These are phyloP conservation scores for Microsporum canis DNA, from an alignment of 2,329 filamentous ascomycete genomes.

Conservation along the genomic window DNA sequence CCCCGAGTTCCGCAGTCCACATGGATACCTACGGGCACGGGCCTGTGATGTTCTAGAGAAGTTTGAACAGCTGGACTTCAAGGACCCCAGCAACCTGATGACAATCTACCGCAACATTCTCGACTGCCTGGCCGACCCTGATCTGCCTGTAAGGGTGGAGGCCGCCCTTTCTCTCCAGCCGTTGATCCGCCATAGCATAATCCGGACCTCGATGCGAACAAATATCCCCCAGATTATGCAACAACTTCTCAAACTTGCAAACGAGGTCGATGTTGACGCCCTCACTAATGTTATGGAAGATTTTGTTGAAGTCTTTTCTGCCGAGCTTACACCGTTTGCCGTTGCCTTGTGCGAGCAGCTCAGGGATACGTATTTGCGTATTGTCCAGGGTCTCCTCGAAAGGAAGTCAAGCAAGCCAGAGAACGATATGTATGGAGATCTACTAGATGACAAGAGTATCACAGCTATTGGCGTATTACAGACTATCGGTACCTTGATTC, in stretches of 20 bases:
- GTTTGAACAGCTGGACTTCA: slow-evolving; percentile 94
- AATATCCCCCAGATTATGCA: slow-evolving; percentile 99
- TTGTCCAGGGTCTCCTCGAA: slow-evolving; percentile 81
- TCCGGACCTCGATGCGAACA: slow-evolving; percentile 89
- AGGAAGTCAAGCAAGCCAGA: slow-evolving; percentile 67
- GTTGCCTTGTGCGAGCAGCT: slow-evolving; percentile 93
- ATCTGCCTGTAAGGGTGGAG: slow-evolving; percentile 85
- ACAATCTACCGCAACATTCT: slow-evolving; percentile 94
- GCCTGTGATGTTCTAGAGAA: slow-evolving; percentile 97
- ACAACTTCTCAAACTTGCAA: slow-evolving; percentile 89
- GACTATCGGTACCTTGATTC: slow-evolving; percentile 92
- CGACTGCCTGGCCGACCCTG: slow-evolving; percentile 91
- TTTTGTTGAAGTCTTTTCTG: slow-evolving; percentile 97
- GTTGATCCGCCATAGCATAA: slow-evolving; percentile 87
- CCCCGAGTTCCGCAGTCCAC: slow-evolving; percentile 85
- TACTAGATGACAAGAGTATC: slow-evolving; percentile 95
- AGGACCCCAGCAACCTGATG: slow-evolving; percentile 88
- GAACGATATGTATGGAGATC: slow-evolving; percentile 73
- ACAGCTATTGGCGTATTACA: slow-evolving; percentile 92
- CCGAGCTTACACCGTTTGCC: slow-evolving; percentile 90
- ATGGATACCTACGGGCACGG: slow-evolving; percentile 84
- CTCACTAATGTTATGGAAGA: slow-evolving; percentile 99
- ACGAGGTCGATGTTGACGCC: slow-evolving; percentile 95
- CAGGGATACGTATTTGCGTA: slow-evolving; percentile 88
- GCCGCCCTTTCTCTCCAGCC: slow-evolving; percentile 89